Base-by-base conservation (phyloP, 495 filamentous ascomycete species). In the Penicillium ucsense region DNA sequence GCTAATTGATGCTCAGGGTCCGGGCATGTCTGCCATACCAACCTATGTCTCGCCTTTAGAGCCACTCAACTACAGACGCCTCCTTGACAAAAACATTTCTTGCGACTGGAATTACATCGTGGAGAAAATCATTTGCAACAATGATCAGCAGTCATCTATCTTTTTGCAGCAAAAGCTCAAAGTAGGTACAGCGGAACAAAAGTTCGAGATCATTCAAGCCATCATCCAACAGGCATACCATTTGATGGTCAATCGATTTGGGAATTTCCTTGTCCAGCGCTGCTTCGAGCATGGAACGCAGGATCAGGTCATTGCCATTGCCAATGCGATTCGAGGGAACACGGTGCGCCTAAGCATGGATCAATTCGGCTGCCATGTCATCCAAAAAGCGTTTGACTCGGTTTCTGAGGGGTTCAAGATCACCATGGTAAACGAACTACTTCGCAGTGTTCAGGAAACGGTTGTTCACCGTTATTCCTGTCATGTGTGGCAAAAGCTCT, bases 101-200 rank as follows among this genome's bases (percentile, higher is more conserved):
- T 96, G 90, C 73, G 92, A 97, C 68, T 98, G 94, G 92, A 95
- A 90, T 67, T 95, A 95, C 59, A 97, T 98, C 53, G 91, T 98
- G 35, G 94, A 97, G 67, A 98, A 97, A 73, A 98, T 98, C 61
- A 89, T 97, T 44, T 94, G 89, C 82, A 95, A 88, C 68, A 97
- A 97, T 61, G 92, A 98, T 57, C 92, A 98, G 61, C 92, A 98
- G 66, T 94, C 92, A 10, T 97, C 94, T 1, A 97, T 98, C 53
- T 97, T 98, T 66, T 70, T 98, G 29, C 92, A 98, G 64, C 94
- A 98, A 66, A 98, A 98, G 72, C 86, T 98, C 49, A 98, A 98
- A 70, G 86, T 96, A 47, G 89, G 88, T 45, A 96, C 92, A 8
- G 75, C 82, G 0, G 91, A 97, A 60, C 94, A 97, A 67, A 97